A percentile compares a stretch with the other conserved stretches of the same genome.
These are phyloP conservation scores for Penicillium riverlandense DNA, from an alignment of 495 filamentous ascomycete genomes.

Conservation along the genomic window DNA sequence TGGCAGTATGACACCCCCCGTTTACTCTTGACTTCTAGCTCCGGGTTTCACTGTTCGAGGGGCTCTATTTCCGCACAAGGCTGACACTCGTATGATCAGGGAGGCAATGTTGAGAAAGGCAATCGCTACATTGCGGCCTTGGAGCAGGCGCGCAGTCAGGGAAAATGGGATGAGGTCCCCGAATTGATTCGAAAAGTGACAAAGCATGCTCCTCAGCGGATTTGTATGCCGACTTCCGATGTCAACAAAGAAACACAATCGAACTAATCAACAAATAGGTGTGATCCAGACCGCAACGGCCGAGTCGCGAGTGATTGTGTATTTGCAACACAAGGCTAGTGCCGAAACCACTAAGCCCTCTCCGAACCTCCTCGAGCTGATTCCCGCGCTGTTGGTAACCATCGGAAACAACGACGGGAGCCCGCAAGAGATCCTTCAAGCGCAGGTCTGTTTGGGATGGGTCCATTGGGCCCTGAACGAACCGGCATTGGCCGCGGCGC, in stretches of 20 bases:
- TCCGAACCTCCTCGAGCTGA: slow-evolving; percentile 52
- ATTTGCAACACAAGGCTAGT: slow-evolving; percentile 31
- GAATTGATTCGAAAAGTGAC: slow-evolving; percentile 85
- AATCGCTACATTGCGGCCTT: slow-evolving; percentile 71
- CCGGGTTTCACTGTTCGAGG: too few species aligned
- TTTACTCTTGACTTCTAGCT: too few species aligned
- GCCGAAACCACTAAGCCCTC: slow-evolving; percentile 32
- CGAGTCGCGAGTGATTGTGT: slow-evolving; percentile 57
- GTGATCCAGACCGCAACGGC: slow-evolving; percentile 67
- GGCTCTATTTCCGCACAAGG: not conserved
- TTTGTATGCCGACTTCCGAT: slow-evolving; percentile 49
- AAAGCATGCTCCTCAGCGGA: slow-evolving; percentile 83
- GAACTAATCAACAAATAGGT: slow-evolving; percentile 41
- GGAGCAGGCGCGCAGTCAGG: slow-evolving; percentile 79
- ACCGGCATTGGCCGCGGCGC: slow-evolving; percentile 49
- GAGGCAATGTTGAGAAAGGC: slow-evolving; percentile 57
- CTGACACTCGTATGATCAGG: slow-evolving; percentile 28
- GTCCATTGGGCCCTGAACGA: slow-evolving; percentile 71
- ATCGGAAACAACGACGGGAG: slow-evolving; percentile 53
- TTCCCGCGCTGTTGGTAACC: slow-evolving; percentile 52
- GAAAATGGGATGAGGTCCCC: slow-evolving; percentile 81
- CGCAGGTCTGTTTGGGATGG: slow-evolving; percentile 74
- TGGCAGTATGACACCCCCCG: not conserved
- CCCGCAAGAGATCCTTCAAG: slow-evolving; percentile 69
- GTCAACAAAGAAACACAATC: slow-evolving; percentile 1